phyloP scores from a whole-genome alignment of 129 eudicot species.

The Centella asiatica region DNA sequence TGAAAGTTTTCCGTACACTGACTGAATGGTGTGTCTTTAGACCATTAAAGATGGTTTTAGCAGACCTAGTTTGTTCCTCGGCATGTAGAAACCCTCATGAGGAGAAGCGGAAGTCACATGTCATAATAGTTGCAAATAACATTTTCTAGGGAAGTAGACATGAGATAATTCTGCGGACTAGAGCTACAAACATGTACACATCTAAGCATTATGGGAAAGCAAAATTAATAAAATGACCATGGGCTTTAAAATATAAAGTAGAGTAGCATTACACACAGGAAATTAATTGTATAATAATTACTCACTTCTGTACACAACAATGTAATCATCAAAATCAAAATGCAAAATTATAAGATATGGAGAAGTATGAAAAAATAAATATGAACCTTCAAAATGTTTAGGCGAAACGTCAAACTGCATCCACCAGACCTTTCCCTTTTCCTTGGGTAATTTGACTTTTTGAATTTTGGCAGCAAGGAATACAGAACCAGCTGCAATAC shows the following conservation, averaged over 20 bases:
- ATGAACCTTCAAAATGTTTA: constrained; percentile 48
- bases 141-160: too few relatives aligned
- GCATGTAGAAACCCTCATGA: too few relatives aligned
- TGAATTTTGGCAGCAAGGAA: constrained; percentile 56
- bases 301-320: neutral
- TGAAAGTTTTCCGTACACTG: too few relatives aligned
- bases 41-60: too few relatives aligned
- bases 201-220: neutral
- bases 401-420: constrained; percentile 74
- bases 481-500: constrained; percentile 70
- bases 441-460: constrained; percentile 40
- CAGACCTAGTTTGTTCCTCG: too few relatives aligned
- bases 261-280: neutral
- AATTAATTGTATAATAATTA: neutral
- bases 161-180: too few relatives aligned
- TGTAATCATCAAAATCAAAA: neutral
- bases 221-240: neutral
- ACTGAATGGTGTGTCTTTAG: too few relatives aligned
- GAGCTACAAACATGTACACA: too few relatives aligned
- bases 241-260: neutral
- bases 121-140: too few relatives aligned
- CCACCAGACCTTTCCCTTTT: constrained; percentile 61
- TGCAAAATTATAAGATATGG: neutral
- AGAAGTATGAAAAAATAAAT: neutral
- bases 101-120: too few relatives aligned